Percentiles rank a stretch among this genome's conserved stretches.
phyloP scores from a whole-genome alignment of 441 rosid genomes.

The Eugenia klotzschiana region DNA sequence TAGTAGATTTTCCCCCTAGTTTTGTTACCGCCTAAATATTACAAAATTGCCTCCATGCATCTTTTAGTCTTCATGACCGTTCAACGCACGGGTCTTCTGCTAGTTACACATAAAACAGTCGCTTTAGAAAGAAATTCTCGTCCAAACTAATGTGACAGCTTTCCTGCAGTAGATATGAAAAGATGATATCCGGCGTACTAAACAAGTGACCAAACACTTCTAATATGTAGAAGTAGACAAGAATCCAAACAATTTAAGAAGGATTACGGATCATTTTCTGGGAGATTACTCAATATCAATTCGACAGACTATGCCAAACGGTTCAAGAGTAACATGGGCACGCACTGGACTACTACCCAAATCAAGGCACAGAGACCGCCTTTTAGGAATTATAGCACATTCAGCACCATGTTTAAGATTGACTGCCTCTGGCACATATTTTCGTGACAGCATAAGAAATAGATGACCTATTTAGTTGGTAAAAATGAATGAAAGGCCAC shows the following conservation, averaged over 20 bases:
- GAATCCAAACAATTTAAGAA: not conserved
- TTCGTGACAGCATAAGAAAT: not conserved
- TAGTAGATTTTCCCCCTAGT: not conserved
- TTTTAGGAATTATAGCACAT: not conserved
- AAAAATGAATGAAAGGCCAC: not conserved
- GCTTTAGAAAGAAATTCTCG: not conserved
- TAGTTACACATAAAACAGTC: not conserved
- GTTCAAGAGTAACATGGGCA: not conserved
- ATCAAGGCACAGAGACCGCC: not conserved
- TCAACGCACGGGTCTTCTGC: not conserved
- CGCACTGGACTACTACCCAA: not conserved
- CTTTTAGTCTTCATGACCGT: not conserved
- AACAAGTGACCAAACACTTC: not conserved
- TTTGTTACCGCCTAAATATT: not conserved
- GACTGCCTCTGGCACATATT: not conserved
- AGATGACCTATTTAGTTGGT: not conserved
- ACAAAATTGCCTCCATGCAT: not conserved
- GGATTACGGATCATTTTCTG: not conserved
- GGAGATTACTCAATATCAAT: not conserved
- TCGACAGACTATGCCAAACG: not conserved
- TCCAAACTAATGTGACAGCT: not conserved
- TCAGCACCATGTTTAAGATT: not conserved
- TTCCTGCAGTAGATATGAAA: not conserved
- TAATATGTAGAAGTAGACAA: not conserved
- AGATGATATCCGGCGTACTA: not conserved